These are phyloP conservation scores for Pseudozyma sp. DNA, from an alignment of 1,284 basidiomycete species.

Conservation along the genomic window DNA sequence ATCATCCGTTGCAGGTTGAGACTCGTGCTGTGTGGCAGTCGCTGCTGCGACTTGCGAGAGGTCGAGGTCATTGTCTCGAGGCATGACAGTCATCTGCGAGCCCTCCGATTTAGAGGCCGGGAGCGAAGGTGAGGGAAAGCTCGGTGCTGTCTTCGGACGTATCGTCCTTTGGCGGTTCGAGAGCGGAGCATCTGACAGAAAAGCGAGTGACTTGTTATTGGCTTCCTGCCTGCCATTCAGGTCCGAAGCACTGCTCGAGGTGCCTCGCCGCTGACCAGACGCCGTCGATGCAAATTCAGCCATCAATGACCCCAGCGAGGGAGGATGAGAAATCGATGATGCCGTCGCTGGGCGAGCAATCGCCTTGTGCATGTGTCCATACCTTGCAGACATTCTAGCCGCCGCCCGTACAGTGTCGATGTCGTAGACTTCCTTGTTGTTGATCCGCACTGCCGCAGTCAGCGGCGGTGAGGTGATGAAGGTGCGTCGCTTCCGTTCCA, in stretches of 20 bases:
- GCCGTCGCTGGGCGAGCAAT: conserved; percentile 22
- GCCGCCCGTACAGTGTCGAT: conserved; percentile 48
- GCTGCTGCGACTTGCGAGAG: neutral
- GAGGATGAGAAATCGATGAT: conserved; percentile 10
- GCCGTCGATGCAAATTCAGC: neutral
- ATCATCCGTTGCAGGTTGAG: conserved; percentile 10
- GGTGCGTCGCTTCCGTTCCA: conserved; percentile 35
- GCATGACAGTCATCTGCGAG: conserved; percentile 27
- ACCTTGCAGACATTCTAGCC: conserved; percentile 16
- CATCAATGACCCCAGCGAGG: neutral
- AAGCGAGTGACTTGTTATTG: neutral
- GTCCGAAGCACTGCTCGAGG: conserved; percentile 1
- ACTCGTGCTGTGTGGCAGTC: neutral
- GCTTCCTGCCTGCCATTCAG: neutral
- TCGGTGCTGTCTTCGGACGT: conserved; percentile 43
- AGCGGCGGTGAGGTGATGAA: conserved; percentile 42
- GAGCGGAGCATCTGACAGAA: conserved; percentile 6
- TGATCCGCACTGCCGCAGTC: conserved; percentile 22
- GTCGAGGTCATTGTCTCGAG: conserved; percentile 1
- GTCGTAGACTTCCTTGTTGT: conserved; percentile 44
- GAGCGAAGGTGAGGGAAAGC: conserved; percentile 26
- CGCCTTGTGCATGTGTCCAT: neutral
- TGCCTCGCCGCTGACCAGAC: neutral
- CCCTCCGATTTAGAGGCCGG: conserved; percentile 24
- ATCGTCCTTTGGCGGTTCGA: conserved; percentile 10